Evolutionary conservation across 768 basidiomycete species (phyloP).

Genomic region (Obba rivulosa): DNA sequence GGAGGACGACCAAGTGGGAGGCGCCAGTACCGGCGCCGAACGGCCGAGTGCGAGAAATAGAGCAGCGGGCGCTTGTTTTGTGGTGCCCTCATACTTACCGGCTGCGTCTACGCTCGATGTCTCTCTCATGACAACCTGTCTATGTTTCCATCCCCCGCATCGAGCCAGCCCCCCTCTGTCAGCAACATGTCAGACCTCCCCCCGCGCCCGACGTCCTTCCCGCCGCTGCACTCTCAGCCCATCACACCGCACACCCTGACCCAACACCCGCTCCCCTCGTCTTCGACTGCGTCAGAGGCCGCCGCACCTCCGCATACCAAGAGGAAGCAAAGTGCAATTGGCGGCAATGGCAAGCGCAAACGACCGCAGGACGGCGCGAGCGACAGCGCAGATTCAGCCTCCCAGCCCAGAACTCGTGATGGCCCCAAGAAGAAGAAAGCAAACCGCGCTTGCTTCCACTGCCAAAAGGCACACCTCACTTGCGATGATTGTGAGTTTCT

Average conservation of each 20-base stretch:
- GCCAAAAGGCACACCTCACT: conserved; percentile 97
- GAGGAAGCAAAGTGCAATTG: conserved; percentile 34
- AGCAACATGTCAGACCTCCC: not conserved
- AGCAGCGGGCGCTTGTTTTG: no score
- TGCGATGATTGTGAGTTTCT: conserved; percentile 87
- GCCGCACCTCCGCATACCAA: conserved; percentile 18
- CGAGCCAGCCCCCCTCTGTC: conserved; percentile 8
- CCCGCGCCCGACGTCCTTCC: conserved; percentile 7
- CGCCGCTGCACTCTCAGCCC: conserved; percentile 12
- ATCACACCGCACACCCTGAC: conserved; percentile 17
- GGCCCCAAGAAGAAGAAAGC: conserved; percentile 94
- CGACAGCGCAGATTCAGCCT: conserved; percentile 41
- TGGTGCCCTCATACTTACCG: no score
- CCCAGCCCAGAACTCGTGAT: conserved; percentile 50
- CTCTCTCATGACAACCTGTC: conserved; percentile 1
- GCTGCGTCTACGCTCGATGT: not conserved
- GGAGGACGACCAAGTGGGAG: not conserved
- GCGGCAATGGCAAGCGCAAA: conserved; percentile 43
- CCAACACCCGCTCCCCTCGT: conserved; percentile 23
- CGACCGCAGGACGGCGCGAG: conserved; percentile 58
- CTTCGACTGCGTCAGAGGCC: conserved; percentile 16
- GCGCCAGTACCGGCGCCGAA: conserved; percentile 1
- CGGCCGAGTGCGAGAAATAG: no score
- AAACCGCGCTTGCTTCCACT: conserved; percentile 88
- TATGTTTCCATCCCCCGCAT: not conserved